Evolutionary conservation across 2,329 filamentous ascomycete species (phyloP).

Genomic region (Ophiostoma perfectum): DNA sequence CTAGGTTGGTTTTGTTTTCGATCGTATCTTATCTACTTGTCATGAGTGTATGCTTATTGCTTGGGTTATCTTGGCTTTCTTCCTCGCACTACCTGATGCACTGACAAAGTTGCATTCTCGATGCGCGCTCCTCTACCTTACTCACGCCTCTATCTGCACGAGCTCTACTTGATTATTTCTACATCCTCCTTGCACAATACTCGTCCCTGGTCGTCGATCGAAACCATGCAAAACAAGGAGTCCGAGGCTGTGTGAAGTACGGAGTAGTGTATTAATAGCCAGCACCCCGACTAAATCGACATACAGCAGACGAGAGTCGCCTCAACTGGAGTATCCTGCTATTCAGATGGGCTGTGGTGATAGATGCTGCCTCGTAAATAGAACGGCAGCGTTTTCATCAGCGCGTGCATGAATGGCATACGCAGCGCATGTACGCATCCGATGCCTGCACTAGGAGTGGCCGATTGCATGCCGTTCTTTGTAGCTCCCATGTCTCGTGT

Average conservation of each 20-base stretch:
- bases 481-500: background rate
- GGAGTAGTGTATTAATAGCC: background rate
- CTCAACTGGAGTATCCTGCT: no score
- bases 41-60: no score
- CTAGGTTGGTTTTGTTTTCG: background rate
- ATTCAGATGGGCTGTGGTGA: no score
- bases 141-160: no score
- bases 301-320: background rate
- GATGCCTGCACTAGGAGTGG: background rate
- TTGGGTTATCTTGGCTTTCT: no score
- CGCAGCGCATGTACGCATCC: background rate
- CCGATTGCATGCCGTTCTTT: background rate
- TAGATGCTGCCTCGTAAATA: background rate
- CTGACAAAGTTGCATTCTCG: no score
- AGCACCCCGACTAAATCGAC: background rate
- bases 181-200: background rate
- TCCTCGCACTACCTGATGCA: no score
- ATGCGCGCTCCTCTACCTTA: no score
- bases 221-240: constrained; percentile 14
- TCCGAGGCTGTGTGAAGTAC: background rate
- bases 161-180: background rate
- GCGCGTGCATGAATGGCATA: background rate
- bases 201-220: background rate
- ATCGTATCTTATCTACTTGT: no score
- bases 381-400: background rate